Base-by-base conservation (phyloP, 1,284 basidiomycete species). In the Heterobasidion irregulare region DNA sequence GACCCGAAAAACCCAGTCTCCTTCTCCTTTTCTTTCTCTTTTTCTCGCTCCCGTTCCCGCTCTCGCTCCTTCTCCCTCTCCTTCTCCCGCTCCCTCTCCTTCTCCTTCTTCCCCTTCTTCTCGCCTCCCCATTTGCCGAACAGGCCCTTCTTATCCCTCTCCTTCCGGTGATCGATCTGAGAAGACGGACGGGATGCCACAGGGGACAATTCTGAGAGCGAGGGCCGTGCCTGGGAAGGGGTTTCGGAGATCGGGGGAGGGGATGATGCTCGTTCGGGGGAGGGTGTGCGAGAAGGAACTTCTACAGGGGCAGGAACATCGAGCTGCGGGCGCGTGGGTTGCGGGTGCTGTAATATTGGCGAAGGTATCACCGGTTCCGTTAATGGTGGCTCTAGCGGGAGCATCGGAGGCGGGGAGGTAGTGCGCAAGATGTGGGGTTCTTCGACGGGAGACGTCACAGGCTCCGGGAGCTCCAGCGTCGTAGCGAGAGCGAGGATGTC, bases 1-100 rank as follows among this genome's bases (percentile, higher is more conserved):
- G 89, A 90, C 2, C 92, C 92, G 61, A 96, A 91, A 75, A 96
- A 95, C 0, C 92, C 78, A 33, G 78, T 68, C 32, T 89, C 84
- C 66, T 86, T 85, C 64, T 86, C 83, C 62, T 83, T 83, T 26
- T 26, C 26, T 26, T 26, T 83, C 63, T 86, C 82, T 61, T 75
- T 75, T 63, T 83, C 79, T 63, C 70, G 69, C 66, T 81, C 79
- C 50, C 58, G 67, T 59, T 68, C 73, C 67, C 65, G 74, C 64
- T 75, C 73, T 66, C 65, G 75, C 64, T 75, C 77, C 61, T 73
- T 74, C 47, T 75, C 73, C 62, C 72, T 73, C 52, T 81, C 78
- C 58, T 75, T 75, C 62, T 77, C 72, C 58, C 68, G 68, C 56
- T 61, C 59, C 2, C 58, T 55, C 8, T 75, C 77, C 61, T 73